Percentiles rank a stretch among this genome's conserved stretches.
These are phyloP conservation scores for Goffeauzyma gilvescens DNA, from an alignment of 768 basidiomycete genomes.

Conservation along the genomic window DNA sequence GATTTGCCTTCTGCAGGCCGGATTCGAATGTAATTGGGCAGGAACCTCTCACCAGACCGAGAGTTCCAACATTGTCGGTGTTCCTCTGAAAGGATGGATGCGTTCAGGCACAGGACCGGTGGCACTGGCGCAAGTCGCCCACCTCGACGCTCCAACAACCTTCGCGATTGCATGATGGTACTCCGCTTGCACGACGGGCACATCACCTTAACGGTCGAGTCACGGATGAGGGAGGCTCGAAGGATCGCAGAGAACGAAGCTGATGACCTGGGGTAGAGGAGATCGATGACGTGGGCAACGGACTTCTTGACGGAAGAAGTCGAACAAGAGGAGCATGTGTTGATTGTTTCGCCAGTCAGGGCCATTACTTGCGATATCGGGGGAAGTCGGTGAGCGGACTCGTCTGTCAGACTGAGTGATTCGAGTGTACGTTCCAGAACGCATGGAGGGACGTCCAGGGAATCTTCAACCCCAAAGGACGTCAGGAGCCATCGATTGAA, in stretches of 20 bases:
- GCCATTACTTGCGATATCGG: conserved; percentile 74
- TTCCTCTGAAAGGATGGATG: conserved; percentile 60
- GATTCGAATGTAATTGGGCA: too few relatives aligned
- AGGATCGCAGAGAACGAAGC: conserved; percentile 47
- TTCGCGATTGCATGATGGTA: conserved; percentile 49
- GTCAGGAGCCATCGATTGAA: conserved; percentile 91
- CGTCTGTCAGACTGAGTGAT: too few relatives aligned
- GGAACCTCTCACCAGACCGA: too few relatives aligned
- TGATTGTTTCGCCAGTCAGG: conserved; percentile 54
- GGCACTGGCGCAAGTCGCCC: conserved; percentile 41
- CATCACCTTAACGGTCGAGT: conserved; percentile 65
- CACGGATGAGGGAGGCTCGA: conserved; percentile 54
- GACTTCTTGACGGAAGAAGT: conserved; percentile 53
- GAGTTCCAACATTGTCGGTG: conserved; percentile 56
- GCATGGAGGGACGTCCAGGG: too few relatives aligned
- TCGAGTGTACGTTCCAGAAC: too few relatives aligned
- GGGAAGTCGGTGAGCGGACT: conserved; percentile 43
- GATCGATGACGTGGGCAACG: conserved; percentile 63
- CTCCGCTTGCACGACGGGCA: conserved; percentile 69
- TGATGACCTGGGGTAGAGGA: conserved; percentile 58
- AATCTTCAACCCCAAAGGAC: conserved; percentile 42
- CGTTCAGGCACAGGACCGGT: conserved; percentile 68
- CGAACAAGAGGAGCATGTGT: conserved; percentile 58
- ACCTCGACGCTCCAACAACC: conserved; percentile 44
- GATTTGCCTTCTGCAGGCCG: too few relatives aligned